Base-by-base conservation (phyloP, 495 filamentous ascomycete genomes). In the Penicilliopsis zonata region DNA sequence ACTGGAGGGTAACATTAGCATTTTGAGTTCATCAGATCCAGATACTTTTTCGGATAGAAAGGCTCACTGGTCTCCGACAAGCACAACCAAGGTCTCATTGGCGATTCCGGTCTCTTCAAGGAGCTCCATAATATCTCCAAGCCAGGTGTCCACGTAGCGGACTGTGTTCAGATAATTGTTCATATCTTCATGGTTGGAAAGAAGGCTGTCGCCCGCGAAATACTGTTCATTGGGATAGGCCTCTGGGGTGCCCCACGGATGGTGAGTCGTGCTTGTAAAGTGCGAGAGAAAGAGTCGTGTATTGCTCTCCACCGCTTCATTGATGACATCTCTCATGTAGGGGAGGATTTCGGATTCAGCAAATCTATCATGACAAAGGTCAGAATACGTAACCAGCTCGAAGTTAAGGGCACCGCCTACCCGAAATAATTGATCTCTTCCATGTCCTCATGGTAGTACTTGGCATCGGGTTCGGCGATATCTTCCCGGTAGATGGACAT, bases 51-150 rank as follows among this genome's bases (percentile, higher is more conserved):
- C 5, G 28, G 28, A 27, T 27, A 10, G 1, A 18, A 22, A 15
- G 9, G 41, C 53, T 37, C 50, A 59, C 55, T 66, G 62, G 33
- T 66, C 62, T 18, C 62, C 62, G n/a, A 61, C 52, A 30, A 66
- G 45, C 5, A 64, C 59, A 1, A 65, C 41, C 14, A 66, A 34
- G 8, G 62, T 66, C 37, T 66, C 53, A 12, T 66, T 49, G 5
- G 59, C 55, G 26, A 64, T 52, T 8, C 50, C 55, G 4, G 46
- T 41, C 8, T 64, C 55, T 16, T 66, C 55, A 8, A 66, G 37
- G 4, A 63, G 32, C 4, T 51, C 33, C 38, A 63, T 36, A 4
- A 60, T 46, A 17, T 53, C 54, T 1, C 45, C 40, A 15, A 66
- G 42, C 61, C 61, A 66, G 8, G 38, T 40, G 38, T 66, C 60